Evolutionary conservation across 768 basidiomycete genomes (phyloP).

Genomic region (Rhizopogon vinicolor): DNA sequence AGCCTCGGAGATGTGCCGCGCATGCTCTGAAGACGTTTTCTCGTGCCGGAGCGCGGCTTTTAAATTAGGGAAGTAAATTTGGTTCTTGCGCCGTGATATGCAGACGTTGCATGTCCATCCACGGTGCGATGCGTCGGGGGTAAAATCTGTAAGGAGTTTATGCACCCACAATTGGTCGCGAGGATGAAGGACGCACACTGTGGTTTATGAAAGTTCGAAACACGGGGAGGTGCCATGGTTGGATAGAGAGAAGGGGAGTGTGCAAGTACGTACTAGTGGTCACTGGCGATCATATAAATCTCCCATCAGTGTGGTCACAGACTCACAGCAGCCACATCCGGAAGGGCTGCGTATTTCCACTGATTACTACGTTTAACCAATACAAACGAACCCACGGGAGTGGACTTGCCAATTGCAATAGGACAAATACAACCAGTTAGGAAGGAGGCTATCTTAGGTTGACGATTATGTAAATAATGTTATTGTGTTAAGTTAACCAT

Average conservation of each 20-base stretch:
- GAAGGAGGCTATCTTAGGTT: too few relatives aligned
- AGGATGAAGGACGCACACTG: neutral
- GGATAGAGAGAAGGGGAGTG: neutral
- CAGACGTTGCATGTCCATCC: conserved; percentile 32
- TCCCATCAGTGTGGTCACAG: neutral
- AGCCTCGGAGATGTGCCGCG: conserved; percentile 7
- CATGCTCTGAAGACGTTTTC: conserved; percentile 15
- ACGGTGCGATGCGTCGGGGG: conserved; percentile 19
- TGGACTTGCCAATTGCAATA: neutral
- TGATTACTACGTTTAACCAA: neutral
- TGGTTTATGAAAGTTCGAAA: neutral
- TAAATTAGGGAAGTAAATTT: conserved; percentile 17
- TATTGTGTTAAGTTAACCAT: too few relatives aligned
- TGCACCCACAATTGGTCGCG: too few relatives aligned
- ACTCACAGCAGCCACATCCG: neutral
- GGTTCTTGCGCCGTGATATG: conserved; percentile 15
- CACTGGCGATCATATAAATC: neutral
- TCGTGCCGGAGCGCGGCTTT: conserved; percentile 30
- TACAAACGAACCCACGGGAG: neutral
- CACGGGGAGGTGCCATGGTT: neutral
- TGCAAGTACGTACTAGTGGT: neutral
- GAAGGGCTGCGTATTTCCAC: neutral
- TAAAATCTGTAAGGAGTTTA: conserved; percentile 16
- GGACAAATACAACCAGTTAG: too few relatives aligned
- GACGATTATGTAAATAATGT: too few relatives aligned